phyloP scores from a whole-genome alignment of 768 basidiomycete species.

The Pulveroboletus frians region DNA sequence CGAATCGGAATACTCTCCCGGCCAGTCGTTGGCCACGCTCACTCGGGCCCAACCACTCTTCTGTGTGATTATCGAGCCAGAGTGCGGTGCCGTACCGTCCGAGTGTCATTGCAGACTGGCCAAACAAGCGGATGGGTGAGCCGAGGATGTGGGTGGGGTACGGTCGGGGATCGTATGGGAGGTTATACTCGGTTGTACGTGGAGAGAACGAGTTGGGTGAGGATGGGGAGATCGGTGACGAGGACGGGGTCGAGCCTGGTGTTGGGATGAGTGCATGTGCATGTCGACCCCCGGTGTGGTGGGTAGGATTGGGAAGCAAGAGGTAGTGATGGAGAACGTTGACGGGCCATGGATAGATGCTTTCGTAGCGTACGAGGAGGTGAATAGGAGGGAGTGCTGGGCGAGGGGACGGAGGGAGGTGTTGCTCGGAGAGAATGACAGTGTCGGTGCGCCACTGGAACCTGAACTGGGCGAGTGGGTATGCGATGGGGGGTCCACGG shows the following conservation, averaged over 20 bases:
- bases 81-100: constrained; percentile 58
- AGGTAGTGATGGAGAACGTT: constrained; percentile 63
- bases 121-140: constrained; percentile 55
- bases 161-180: constrained; percentile 43
- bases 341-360: constrained; percentile 61
- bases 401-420: not conserved
- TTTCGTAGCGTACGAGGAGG: constrained; percentile 56
- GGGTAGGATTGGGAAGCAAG: constrained; percentile 42
- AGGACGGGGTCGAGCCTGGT: not conserved
- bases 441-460: constrained; percentile 59
- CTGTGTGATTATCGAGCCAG: constrained; percentile 63
- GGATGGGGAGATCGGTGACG: not conserved
- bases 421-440: constrained; percentile 37
- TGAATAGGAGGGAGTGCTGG: constrained; percentile 33
- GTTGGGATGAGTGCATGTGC: not conserved
- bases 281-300: constrained; percentile 11
- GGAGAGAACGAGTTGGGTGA: not conserved
- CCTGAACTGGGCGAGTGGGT: constrained; percentile 42
- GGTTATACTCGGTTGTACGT: constrained; percentile 28
- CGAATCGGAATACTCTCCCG: constrained; percentile 25
- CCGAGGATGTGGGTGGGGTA: constrained; percentile 37
- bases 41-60: constrained; percentile 40
- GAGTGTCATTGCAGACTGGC: constrained; percentile 47
- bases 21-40: constrained; percentile 59
- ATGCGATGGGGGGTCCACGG: constrained; percentile 24